Evolutionary conservation across 129 eudicot species (phyloP), one percentile per base, ranked within the genome.

Genomic region (Glebionis coronaria): DNA sequence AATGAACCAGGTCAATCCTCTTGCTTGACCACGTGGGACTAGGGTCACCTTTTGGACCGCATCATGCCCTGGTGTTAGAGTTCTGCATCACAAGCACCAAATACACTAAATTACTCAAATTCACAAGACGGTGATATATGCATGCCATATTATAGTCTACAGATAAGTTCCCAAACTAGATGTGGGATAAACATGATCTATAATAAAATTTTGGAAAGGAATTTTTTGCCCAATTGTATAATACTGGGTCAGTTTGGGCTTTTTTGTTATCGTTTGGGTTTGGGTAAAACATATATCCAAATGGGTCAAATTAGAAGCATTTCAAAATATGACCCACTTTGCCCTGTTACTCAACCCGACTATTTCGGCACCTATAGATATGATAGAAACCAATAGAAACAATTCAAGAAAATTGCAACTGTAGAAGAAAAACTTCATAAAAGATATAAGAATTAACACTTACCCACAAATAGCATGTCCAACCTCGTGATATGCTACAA

Each of bases 401-500:
- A 29, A 62, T 62, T 42, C 52, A 20, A 44, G 45, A 59, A 45
- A 45, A 42, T 47, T 70, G 20, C 35, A 63, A 20, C 10, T 14
- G 54, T 21, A 68, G 68, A 29, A 31, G 20, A 54, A 53, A 63
- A 74, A 35, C 42, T 0, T 7, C 15, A 27, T 27, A 21, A 16
- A 35, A 10, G 12, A 9, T 25, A 6, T 4, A 49, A 23, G 20
- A 72, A 12, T 50, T 16, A 16, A 14, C 3, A 77, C 85, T 70
- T 82, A 93, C 99, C 99, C 99, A 61, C 99, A 93, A 53, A 93
- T 84, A 82, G 99, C 99, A 53, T 94, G 99, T 45, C 99, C 99
- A 20, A 89, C 99, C 76, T 94, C 99, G 68, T 94, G 99, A 70
- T 94, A 94, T 15, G 99, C 99, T 47, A 90, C 97, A 50, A 94